Conservation (phyloP, 2,329 filamentous ascomycete genomes). For the Dendryphion nanum region DNA sequence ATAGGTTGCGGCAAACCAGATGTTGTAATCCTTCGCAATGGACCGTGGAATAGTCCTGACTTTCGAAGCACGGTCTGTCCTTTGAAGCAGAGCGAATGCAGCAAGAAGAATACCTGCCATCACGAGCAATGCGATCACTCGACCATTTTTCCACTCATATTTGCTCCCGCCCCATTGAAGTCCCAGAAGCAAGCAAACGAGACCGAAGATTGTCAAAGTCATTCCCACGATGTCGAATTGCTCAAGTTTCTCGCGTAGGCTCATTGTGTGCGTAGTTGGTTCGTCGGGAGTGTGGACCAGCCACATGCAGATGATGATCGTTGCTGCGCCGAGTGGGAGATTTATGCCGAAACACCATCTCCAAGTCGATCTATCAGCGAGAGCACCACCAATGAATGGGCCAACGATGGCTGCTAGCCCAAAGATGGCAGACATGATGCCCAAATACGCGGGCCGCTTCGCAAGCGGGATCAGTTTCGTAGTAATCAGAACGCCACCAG, state of each 20-base stretch:
- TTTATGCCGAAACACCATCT: constrained; percentile 46
- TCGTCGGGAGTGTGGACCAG: constrained; percentile 1
- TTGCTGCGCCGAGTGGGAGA: constrained; percentile 31
- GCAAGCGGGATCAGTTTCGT: constrained; percentile 19
- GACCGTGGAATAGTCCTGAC: constrained; percentile 1
- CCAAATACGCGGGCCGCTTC: constrained; percentile 36
- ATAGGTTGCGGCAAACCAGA: constrained; percentile 3
- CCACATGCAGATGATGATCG: not conserved
- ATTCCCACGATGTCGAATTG: constrained; percentile 47
- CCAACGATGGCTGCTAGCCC: constrained; percentile 34
- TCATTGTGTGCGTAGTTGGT: not conserved
- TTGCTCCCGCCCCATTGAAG: constrained; percentile 52
- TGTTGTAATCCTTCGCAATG: constrained; percentile 1
- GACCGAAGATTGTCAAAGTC: constrained; percentile 36
- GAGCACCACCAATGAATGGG: constrained; percentile 37
- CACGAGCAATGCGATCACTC: constrained; percentile 48
- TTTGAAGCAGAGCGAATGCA: not conserved
- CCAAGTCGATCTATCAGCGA: constrained; percentile 36
- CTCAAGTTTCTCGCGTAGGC: constrained; percentile 30
- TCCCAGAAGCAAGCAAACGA: constrained; percentile 47
- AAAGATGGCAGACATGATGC: constrained; percentile 25
- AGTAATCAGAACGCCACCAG: constrained; percentile 9
- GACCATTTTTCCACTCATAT: constrained; percentile 48
- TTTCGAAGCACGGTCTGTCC: not conserved
- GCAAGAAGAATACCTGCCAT: constrained; percentile 42